Evolutionary conservation across 164 flowering plant species (phyloP).

Genomic region (Kalanchoe fedtschenkoi): DNA sequence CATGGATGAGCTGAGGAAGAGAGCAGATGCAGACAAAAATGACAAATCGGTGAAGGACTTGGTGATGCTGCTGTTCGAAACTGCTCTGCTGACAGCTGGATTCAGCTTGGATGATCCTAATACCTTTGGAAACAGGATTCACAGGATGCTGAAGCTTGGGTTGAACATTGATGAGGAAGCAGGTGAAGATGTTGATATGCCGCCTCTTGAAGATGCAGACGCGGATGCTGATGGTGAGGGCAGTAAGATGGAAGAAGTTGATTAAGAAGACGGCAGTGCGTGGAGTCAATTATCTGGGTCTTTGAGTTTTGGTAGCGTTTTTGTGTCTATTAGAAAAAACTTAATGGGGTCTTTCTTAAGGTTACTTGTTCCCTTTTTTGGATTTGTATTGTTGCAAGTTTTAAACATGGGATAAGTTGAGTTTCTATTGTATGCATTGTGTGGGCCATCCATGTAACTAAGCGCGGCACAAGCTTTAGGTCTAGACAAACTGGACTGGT

Average conservation of each 20-base stretch:
- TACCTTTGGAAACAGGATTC: slow-evolving; percentile 36
- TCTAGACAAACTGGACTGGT: too few relatives aligned
- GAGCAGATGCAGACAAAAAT: slow-evolving; percentile 34
- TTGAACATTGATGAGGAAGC: slow-evolving; percentile 42
- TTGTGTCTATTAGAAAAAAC: too few relatives aligned
- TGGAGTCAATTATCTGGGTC: too few relatives aligned
- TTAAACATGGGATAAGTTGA: too few relatives aligned
- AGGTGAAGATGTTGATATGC: slow-evolving; percentile 34
- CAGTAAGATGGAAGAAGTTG: slow-evolving; percentile 49
- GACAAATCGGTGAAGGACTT: slow-evolving; percentile 39
- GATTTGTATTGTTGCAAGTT: too few relatives aligned
- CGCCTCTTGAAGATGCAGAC: slow-evolving; percentile 33
- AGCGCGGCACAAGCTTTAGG: too few relatives aligned
- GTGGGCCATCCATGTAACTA: too few relatives aligned
- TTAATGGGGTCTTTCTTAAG: too few relatives aligned
- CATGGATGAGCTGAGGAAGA: slow-evolving; percentile 39
- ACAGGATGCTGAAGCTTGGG: slow-evolving; percentile 40
- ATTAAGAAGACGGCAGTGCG: slow-evolving; percentile 14
- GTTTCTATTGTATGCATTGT: too few relatives aligned
- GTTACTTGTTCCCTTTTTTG: too few relatives aligned
- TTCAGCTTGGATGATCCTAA: slow-evolving; percentile 44
- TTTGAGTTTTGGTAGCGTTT: too few relatives aligned
- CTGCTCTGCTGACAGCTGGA: slow-evolving; percentile 32
- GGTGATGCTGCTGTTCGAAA: slow-evolving; percentile 31
- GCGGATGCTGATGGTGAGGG: slow-evolving; percentile 32